Evolutionary conservation across 768 basidiomycete genomes (phyloP).

Genomic region (Rhizopogon roseolus): DNA sequence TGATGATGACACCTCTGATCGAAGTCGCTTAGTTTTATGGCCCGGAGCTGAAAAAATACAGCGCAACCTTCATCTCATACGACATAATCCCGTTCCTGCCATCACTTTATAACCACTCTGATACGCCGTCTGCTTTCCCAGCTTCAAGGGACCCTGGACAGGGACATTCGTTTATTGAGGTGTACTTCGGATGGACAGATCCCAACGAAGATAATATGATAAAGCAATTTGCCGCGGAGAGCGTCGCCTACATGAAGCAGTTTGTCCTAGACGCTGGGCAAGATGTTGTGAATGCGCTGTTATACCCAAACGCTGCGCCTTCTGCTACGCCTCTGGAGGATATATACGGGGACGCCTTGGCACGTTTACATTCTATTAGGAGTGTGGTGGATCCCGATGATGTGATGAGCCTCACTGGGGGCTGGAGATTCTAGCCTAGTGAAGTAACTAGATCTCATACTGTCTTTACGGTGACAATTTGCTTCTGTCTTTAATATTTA

Average conservation of each 20-base stretch:
- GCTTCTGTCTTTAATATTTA: no score
- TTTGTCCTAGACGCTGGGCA: conserved; percentile 36
- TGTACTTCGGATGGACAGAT: conserved; percentile 41
- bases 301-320: conserved; percentile 62
- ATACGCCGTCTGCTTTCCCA: conserved; percentile 43
- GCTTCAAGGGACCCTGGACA: conserved; percentile 26
- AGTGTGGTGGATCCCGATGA: conserved; percentile 47
- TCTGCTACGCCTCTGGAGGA: conserved; percentile 42
- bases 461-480: no score
- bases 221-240: conserved; percentile 34
- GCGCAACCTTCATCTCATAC: conserved; percentile 9
- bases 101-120: conserved; percentile 32
- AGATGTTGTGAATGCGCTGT: conserved; percentile 29
- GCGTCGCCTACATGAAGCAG: conserved; percentile 34
- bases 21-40: conserved; percentile 9
- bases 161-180: conserved; percentile 38
- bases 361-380: conserved; percentile 36
- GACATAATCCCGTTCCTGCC: conserved; percentile 48
- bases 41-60: background rate
- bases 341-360: conserved; percentile 52
- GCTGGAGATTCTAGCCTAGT: conserved; percentile 43
- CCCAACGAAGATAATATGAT: conserved; percentile 33
- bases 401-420: conserved; percentile 66
- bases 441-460: no score
- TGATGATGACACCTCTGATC: background rate